Evolutionary conservation across 2,329 filamentous ascomycete genomes (phyloP), one percentile per base, ranked within the genome.

Genomic region (Pochonia chlamydosporia): DNA sequence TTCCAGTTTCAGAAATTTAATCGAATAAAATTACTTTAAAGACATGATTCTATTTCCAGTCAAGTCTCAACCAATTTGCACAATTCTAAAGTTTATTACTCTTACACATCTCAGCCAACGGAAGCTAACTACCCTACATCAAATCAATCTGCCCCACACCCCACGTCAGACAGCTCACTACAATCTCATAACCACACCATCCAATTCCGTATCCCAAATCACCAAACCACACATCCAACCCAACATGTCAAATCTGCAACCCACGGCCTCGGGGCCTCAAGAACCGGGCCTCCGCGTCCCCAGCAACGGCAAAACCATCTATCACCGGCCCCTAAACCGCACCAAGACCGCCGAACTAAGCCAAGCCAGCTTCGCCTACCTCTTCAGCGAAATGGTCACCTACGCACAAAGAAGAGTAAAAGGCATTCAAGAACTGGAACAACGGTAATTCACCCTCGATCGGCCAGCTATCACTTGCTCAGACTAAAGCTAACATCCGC

Each of bases 321-420:
- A 97, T 74, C 90, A 96, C 74, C 82, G 93, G 47, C 90, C 95
- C 52, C 76, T 97, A 52, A 96, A 96, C 70, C 87, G 93, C 54
- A 86, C 84, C 59, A 88, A 89, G 65, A 89, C 87, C 58, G 81
- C 87, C 49, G 92, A 97, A 74, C 81, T 95, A 56, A 96, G 90
- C 66, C 87, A 95, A 63, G 82, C 93, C 10, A 90, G 89, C 69
- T 97, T 99, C 69, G 92, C 93, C 36, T 97, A 95, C 67, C 76
- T 99, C 49, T 97, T 99, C 65, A 85, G 86, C 51, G 92, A 96
- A 73, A 96, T 97, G 87, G 91, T 99, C 43, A 85, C 83, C 60
- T 97, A 97, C 68, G 92, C 93, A 56, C 93, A 97, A 66, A 79
- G 84, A 60, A 79, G 88, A 52, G 92, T 96, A 46, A 93, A 87